These are phyloP conservation scores for Acacia confusa DNA, from an alignment of 306 rosid species.

Conservation along the genomic window DNA sequence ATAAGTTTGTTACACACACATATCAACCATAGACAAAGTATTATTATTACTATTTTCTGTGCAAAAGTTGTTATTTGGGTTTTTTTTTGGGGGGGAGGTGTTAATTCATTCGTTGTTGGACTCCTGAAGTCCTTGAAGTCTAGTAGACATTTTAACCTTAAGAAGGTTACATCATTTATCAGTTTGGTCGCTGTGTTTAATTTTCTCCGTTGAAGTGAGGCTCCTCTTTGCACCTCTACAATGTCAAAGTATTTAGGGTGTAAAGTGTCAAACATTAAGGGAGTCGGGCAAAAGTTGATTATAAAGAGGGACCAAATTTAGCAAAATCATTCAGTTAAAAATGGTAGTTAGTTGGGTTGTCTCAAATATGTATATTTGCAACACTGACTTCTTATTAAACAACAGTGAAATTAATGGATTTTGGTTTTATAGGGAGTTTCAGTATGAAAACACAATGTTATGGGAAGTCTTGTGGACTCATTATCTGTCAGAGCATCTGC, in stretches of 20 bases:
- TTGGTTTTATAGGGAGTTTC: constrained; percentile 71
- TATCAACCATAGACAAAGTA: neutral
- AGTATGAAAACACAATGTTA: constrained; percentile 71
- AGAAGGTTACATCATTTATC: too few relatives aligned
- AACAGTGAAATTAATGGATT: constrained; percentile 4
- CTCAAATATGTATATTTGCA: neutral
- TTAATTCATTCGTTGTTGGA: neutral
- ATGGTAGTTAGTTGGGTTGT: neutral
- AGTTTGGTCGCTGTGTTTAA: neutral
- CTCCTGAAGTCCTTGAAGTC: constrained; percentile 1
- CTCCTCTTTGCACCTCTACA: neutral
- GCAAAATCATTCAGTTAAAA: neutral
- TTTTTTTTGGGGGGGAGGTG: neutral
- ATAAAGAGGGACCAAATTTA: neutral
- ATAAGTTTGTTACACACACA: neutral
- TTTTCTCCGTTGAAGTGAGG: neutral
- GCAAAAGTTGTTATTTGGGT: neutral
- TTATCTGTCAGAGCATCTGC: constrained; percentile 87
- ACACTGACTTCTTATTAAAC: neutral
- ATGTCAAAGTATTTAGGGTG: neutral
- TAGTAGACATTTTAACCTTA: too few relatives aligned
- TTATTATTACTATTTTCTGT: too few relatives aligned
- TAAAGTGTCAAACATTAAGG: neutral
- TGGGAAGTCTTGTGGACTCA: constrained; percentile 98
- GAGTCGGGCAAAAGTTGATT: neutral